phyloP scores from a whole-genome alignment of 192 early-diverging fungal species.

The Coemansia sp. region DNA sequence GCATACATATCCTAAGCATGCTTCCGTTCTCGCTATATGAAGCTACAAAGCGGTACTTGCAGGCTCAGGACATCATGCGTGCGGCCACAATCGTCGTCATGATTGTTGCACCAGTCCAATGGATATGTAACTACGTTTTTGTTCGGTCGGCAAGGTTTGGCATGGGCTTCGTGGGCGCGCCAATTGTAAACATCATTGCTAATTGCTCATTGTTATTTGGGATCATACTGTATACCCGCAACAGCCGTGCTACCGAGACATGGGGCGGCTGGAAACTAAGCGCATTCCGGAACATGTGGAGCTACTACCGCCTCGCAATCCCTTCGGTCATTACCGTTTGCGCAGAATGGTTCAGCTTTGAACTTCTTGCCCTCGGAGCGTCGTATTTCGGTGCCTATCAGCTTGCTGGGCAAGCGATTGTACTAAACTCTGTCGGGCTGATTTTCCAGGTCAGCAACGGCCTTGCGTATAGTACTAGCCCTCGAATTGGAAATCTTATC shows the following conservation, averaged over 20 bases:
- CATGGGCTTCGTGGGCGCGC: constrained; percentile 79
- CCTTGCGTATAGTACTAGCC: constrained; percentile 70
- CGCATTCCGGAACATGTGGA: constrained; percentile 62
- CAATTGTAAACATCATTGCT: constrained; percentile 69
- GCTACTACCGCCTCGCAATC: constrained; percentile 66
- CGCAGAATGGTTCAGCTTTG: constrained; percentile 80
- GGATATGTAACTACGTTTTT: constrained; percentile 71
- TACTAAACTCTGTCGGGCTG: constrained; percentile 63
- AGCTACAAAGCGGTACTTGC: constrained; percentile 75
- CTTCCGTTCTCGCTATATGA: constrained; percentile 77
- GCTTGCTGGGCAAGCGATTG: constrained; percentile 77
- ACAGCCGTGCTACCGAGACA: constrained; percentile 61
- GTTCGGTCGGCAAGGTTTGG: constrained; percentile 65
- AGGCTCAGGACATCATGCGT: constrained; percentile 84
- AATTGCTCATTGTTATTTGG: constrained; percentile 69
- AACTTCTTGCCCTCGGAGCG: constrained; percentile 65
- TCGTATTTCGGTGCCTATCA: constrained; percentile 73
- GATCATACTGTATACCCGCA: constrained; percentile 61
- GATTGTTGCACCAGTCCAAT: constrained; percentile 69
- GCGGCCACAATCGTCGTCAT: constrained; percentile 70
- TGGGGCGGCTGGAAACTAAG: constrained; percentile 85
- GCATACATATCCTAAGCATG: constrained; percentile 66
- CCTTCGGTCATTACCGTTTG: constrained; percentile 79
- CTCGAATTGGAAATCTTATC: constrained; percentile 76
- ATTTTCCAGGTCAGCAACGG: constrained; percentile 70